These are phyloP conservation scores for Trametes polyzona DNA, from an alignment of 1,284 basidiomycete species.

Conservation along the genomic window DNA sequence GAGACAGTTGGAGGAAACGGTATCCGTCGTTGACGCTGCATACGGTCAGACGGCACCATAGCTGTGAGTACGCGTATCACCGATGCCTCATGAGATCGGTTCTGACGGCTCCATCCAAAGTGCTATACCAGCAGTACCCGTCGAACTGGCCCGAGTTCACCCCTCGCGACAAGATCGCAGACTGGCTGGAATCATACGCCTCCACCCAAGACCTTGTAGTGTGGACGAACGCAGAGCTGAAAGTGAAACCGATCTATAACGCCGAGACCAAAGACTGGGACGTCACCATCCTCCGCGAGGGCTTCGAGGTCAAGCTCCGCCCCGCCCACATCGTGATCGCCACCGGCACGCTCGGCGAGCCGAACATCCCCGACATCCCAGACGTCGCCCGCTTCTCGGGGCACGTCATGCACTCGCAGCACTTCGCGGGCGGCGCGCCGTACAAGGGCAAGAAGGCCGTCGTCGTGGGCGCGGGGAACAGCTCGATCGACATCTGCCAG, in stretches of 20 bases:
- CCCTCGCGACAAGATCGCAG: slow-evolving; percentile 48
- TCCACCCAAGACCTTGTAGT: slow-evolving; percentile 62
- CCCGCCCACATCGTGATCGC: slow-evolving; percentile 66
- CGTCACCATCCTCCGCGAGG: slow-evolving; percentile 49
- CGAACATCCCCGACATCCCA: slow-evolving; percentile 48
- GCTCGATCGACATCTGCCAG: slow-evolving; percentile 49
- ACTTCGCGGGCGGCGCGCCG: slow-evolving; percentile 42
- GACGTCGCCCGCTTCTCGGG: slow-evolving; percentile 44
- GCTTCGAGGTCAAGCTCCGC: slow-evolving; percentile 46
- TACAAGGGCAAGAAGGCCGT: slow-evolving; percentile 50
- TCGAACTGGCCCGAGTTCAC: slow-evolving; percentile 35
- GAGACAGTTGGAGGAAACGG: slow-evolving; percentile 58
- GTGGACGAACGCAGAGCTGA: slow-evolving; percentile 59
- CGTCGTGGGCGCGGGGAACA: slow-evolving; percentile 55
- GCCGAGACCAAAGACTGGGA: slow-evolving; percentile 49
- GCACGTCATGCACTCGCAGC: slow-evolving; percentile 45
- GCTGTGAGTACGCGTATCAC: slow-evolving; percentile 31
- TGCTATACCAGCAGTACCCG: slow-evolving; percentile 42
- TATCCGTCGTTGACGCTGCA: slow-evolving; percentile 57
- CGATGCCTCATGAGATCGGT: neutral
- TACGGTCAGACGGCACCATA: slow-evolving; percentile 42
- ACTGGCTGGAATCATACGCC: slow-evolving; percentile 70
- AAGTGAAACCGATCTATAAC: slow-evolving; percentile 40
- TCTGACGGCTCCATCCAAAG: slow-evolving; percentile 28
- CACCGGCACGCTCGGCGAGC: slow-evolving; percentile 53